Evolutionary conservation across 2,329 filamentous ascomycete species (phyloP).

Genomic region (Botryotinia convoluta): DNA sequence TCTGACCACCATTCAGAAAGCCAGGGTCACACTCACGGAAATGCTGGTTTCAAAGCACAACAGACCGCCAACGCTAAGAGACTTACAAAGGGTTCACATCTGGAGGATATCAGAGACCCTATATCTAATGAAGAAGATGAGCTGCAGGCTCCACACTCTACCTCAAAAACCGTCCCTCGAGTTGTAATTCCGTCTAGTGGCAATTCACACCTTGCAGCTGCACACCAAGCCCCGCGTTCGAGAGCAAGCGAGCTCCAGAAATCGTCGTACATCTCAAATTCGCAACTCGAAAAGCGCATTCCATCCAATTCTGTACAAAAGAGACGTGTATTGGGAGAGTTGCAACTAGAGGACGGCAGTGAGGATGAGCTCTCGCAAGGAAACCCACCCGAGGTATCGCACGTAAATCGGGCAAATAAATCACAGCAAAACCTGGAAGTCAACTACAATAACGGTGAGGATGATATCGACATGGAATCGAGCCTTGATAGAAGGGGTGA

Average conservation of each 20-base stretch:
- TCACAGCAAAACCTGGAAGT: not conserved
- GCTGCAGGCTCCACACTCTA: not conserved
- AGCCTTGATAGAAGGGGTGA: conserved; percentile 8
- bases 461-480: not conserved
- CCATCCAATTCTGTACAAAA: not conserved
- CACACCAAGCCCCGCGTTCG: not conserved
- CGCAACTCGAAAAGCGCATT: not conserved
- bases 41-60: not conserved
- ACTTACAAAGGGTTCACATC: not conserved
- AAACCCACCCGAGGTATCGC: not conserved
- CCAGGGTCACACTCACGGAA: not conserved
- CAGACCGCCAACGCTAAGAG: not conserved
- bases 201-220: not conserved
- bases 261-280: not conserved
- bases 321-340: not conserved
- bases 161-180: not conserved
- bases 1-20: conserved; percentile 3
- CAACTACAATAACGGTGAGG: not conserved
- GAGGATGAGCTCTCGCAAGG: conserved; percentile 10
- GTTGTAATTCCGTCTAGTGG: not conserved
- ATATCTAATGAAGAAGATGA: conserved; percentile 6
- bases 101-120: not conserved
- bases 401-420: not conserved
- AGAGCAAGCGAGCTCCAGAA: not conserved
- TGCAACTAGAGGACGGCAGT: not conserved